A percentile compares a stretch with the other conserved stretches of the same genome.
Conservation (phyloP, 441 rosid genomes). For the Eutrema salsugineum region DNA sequence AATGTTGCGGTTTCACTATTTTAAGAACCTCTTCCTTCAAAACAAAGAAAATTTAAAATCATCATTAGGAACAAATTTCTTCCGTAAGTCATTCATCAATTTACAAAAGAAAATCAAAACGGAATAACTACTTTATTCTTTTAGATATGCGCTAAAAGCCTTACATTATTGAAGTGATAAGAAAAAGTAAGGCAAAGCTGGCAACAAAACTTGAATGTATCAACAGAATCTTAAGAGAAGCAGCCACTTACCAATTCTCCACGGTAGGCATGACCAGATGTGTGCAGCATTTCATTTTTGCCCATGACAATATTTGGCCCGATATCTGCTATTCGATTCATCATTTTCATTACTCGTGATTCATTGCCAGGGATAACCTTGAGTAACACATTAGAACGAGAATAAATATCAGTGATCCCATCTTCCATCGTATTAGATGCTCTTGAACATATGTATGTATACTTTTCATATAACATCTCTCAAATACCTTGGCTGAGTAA, state of each 20-base stretch:
- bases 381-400: conserved; percentile 8
- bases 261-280: conserved; percentile 97
- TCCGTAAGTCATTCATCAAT: not conserved
- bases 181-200: not conserved
- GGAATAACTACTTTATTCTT: not conserved
- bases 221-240: not conserved
- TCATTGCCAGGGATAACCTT: conserved; percentile 99
- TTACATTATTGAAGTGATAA: not conserved
- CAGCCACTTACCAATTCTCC: conserved; percentile 71
- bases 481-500: conserved; percentile 86
- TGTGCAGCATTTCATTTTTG: conserved; percentile 76
- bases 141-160: not conserved
- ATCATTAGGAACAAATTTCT: not conserved
- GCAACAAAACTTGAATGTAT: not conserved
- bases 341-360: conserved; percentile 94
- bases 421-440: not conserved
- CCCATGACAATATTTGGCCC: conserved; percentile 94
- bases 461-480: not conserved
- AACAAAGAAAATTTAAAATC: not conserved
- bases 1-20: conserved; percentile 95
- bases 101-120: not conserved
- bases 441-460: not conserved
- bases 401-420: conserved; percentile 3
- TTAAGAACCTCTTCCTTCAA: conserved; percentile 93
- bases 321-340: conserved; percentile 88